Conservation (phyloP, 164 flowering plant genomes). For the Magnolia officinalis region DNA sequence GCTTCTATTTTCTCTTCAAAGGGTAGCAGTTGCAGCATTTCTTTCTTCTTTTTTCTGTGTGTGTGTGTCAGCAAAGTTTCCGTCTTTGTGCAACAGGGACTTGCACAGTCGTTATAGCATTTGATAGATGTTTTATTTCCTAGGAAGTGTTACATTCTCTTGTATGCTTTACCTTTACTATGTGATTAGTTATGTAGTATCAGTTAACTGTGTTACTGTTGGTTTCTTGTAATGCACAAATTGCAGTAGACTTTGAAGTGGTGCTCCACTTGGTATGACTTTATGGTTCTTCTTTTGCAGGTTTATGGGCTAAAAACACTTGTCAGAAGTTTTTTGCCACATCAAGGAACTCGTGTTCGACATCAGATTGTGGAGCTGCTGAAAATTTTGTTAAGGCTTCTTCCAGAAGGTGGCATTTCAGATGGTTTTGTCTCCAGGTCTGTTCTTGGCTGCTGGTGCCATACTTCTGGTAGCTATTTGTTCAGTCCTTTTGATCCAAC, state of each 20-base stretch:
- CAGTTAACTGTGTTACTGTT: not conserved
- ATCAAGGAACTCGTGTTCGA: conserved; percentile 35
- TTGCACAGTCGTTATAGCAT: not conserved
- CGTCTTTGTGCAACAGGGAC: no score
- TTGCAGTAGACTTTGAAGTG: not conserved
- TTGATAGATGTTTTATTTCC: not conserved
- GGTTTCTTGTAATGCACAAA: not conserved
- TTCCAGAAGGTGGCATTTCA: conserved; percentile 34
- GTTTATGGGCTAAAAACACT: conserved; percentile 78
- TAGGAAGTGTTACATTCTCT: not conserved
- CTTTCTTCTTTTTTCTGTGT: no score
- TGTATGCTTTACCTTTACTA: not conserved
- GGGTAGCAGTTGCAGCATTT: no score
- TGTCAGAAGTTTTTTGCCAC: conserved; percentile 69
- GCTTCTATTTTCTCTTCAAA: no score
- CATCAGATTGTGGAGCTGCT: conserved; percentile 40
- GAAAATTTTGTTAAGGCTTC: conserved; percentile 44
- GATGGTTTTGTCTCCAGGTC: conserved; percentile 42
- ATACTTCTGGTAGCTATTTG: not conserved
- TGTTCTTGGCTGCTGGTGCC: conserved; percentile 2
- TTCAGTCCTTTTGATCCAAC: not conserved
- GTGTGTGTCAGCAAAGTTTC: no score
- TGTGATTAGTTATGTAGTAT: not conserved
- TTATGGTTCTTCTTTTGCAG: conserved; percentile 33
- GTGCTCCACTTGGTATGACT: not conserved